A percentile compares a stretch with the other conserved stretches of the same genome.
phyloP scores from a whole-genome alignment of 2,329 filamentous ascomycete genomes.

The Colletotrichum noveboracense region DNA sequence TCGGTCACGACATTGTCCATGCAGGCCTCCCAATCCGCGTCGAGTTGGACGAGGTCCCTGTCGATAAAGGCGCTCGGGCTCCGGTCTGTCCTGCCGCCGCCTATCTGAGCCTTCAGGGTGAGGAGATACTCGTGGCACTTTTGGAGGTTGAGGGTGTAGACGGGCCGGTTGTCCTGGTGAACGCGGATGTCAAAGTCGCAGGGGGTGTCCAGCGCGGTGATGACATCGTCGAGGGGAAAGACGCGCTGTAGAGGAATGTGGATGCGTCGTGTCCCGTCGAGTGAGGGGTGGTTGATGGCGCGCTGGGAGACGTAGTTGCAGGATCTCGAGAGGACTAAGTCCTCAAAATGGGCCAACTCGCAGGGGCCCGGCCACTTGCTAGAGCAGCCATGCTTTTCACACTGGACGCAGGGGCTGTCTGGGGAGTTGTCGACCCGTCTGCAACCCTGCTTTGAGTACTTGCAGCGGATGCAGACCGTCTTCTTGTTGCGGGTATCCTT shows the following conservation, averaged over 20 bases:
- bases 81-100: constrained; percentile 39
- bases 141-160: constrained; percentile 45
- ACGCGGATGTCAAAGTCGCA: constrained; percentile 48
- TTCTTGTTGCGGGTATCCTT: constrained; percentile 20
- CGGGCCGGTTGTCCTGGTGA: constrained; percentile 42
- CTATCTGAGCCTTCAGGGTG: constrained; percentile 39
- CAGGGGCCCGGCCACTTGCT: constrained; percentile 33
- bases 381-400: background rate
- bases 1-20: constrained; percentile 40
- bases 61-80: constrained; percentile 48
- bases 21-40: constrained; percentile 42
- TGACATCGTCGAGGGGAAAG: constrained; percentile 40
- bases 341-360: constrained; percentile 45
- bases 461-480: constrained; percentile 24
- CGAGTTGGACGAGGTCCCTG: constrained; percentile 36
- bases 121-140: constrained; percentile 45
- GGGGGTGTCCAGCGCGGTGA: constrained; percentile 39
- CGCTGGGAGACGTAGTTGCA: constrained; percentile 51
- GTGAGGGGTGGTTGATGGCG: constrained; percentile 43
- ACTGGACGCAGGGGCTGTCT: constrained; percentile 8
- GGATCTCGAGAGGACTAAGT: constrained; percentile 46
- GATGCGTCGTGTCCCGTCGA: constrained; percentile 36
- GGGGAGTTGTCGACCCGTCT: background rate
- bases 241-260: constrained; percentile 43
- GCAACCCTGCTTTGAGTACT: constrained; percentile 16